Base-by-base conservation (phyloP, 108 stramenopile genomes). In the Poteriospumella lacustris region DNA sequence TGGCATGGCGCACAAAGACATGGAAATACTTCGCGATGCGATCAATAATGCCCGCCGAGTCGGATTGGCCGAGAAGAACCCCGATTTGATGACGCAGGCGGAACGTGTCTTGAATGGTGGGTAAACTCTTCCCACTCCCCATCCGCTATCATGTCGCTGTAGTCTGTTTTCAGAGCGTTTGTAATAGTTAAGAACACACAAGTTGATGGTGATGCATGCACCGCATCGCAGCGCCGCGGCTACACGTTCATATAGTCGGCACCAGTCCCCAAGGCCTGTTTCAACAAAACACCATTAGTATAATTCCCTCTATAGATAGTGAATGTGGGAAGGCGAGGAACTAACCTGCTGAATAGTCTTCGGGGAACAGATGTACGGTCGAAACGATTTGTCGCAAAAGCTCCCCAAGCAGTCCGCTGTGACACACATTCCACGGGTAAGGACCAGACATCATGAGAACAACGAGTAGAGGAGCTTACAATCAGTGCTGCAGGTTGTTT, bases 261-360 rank as follows among this genome's bases (percentile, higher is more conserved):
- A 19, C 52, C 52, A 56, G 52, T 56, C 24, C 52, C 52, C 24
- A 56, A 24, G 19, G 52, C 52, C 52, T 56, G 52, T 56, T 19
- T 19, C 24, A 56, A 56, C 24, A 56, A 56, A 19, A 19, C 24
- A 19, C 15, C 15, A 56, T 56, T 19, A 56, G 24, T 19, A 56
- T 56, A 24, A 24, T 56, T 56, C 24, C 52, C 15, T 56, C 24
- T 56, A 56, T 56, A 56, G 15, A 56, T 56, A 19, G 24, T 56
- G 24, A 56, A 19, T 24, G 24, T 68, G 36, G 24, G 12, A 68
- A 40, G 12, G 64, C 15, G 38, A 19, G 28, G 40, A 39, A 68
- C 19, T 73, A 24, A 73, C 70, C 43, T 73, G 70, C 28, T 52
- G 28, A 26, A 73, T 73, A 3, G 70, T 73, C 31, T 73, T 73